These are phyloP conservation scores for Globisporangium emineosum DNA, from an alignment of 352 stramenopile species.

Conservation along the genomic window DNA sequence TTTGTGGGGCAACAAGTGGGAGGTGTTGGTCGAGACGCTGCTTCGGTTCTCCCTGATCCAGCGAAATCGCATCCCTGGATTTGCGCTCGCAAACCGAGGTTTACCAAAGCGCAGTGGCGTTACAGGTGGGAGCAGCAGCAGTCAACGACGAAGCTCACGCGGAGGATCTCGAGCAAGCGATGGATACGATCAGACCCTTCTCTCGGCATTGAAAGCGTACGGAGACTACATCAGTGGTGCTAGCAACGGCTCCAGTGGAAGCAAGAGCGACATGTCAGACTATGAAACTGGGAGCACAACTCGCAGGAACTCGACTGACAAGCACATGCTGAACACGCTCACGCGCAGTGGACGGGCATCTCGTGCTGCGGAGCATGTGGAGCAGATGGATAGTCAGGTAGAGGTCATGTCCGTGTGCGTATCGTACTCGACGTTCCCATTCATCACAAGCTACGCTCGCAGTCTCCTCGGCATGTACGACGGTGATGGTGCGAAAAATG, in stretches of 20 bases:
- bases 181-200: conserved; percentile 57
- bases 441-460: conserved; percentile 82
- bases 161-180: conserved; percentile 26
- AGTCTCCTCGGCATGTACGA: conserved; percentile 73
- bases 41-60: conserved; percentile 78
- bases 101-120: conserved; percentile 43
- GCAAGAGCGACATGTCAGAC: conserved; percentile 28
- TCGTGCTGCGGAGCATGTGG: conserved; percentile 57
- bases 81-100: conserved; percentile 51
- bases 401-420: conserved; percentile 72
- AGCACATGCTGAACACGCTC: conserved; percentile 66
- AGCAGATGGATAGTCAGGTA: conserved; percentile 65
- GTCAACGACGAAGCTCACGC: conserved; percentile 23
- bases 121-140: conserved; percentile 28
- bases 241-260: not conserved
- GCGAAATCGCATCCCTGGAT: conserved; percentile 65
- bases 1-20: conserved; percentile 65
- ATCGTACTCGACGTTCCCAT: conserved; percentile 81
- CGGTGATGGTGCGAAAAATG: conserved; percentile 59
- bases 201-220: conserved; percentile 66
- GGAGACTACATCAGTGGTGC: conserved; percentile 55
- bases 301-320: conserved; percentile 21
- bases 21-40: conserved; percentile 58
- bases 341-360: conserved; percentile 57
- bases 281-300: conserved; percentile 22